Evolutionary conservation across 495 filamentous ascomycete genomes (phyloP).

Genomic region (Parmelia sp.): DNA sequence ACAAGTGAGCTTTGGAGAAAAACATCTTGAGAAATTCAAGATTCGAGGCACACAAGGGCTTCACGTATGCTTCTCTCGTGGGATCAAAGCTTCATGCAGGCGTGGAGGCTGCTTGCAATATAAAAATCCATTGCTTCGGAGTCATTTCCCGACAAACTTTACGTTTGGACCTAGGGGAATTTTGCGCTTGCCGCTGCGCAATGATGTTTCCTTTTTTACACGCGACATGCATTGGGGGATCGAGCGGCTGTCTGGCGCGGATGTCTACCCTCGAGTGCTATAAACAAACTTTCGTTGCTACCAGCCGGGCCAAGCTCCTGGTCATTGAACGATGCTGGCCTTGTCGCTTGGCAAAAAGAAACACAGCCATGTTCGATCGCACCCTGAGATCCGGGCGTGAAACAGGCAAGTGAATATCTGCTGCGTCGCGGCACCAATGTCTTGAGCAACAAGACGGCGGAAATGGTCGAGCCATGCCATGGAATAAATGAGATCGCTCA

Average conservation of each 20-base stretch:
- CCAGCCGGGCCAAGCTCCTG: background rate
- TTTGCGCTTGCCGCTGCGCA: conserved; percentile 6
- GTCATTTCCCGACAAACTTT: background rate
- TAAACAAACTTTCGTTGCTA: background rate
- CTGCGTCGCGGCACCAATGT: background rate
- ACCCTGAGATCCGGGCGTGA: no score
- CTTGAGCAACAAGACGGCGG: background rate
- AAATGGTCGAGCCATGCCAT: background rate
- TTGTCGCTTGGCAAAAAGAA: background rate
- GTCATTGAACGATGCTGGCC: background rate
- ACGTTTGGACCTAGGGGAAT: conserved; percentile 6
- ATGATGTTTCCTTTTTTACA: background rate
- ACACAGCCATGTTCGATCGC: background rate
- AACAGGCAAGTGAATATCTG: background rate
- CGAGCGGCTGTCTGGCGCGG: background rate
- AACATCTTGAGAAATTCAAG: conserved; percentile 1
- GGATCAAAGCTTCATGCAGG: background rate
- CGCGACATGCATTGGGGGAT: background rate
- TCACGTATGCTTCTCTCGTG: background rate
- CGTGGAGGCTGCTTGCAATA: conserved; percentile 3
- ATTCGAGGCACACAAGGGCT: background rate
- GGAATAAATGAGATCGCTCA: background rate
- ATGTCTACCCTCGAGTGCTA: background rate
- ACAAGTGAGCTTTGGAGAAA: background rate
- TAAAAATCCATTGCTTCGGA: background rate